Evolutionary conservation across 805 yeast species (phyloP), one percentile per base, ranked within the genome.

Genomic region (Starmerella vaccinii): DNA sequence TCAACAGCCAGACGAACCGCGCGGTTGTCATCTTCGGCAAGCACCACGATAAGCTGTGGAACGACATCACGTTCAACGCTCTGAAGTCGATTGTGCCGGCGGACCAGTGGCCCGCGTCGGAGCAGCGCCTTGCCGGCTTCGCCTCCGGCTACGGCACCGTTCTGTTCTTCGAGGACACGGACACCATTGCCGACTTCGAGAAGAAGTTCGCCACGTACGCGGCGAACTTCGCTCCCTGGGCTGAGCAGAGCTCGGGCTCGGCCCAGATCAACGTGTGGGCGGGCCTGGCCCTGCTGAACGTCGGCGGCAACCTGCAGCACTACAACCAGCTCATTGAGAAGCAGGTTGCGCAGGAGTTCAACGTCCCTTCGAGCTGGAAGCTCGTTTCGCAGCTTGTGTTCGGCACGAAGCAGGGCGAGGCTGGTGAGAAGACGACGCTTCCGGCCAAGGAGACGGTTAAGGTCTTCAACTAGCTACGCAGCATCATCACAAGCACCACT

Each of bases 281-380:
- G 38, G 74, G 74, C 24, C 63, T 76, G 24, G 66, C 69, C 46
- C 67, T 65, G 29, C 61, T 71, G 50, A 75, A 74, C 45, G 61
- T 75, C 40, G 79, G 78, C 55, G 76, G 70, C 54, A 75, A 73
- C 57, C 66, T 76, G 57, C 80, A 76, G 64, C 80, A 76, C 63
- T 76, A 71, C 70, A 73, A 72, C 62, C 73, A 69, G 44, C 64
- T 65, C 44, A 71, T 76, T 46, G 66, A 67, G 56, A 69, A 61
- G 35, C 45, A 42, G 26, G 57, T 64, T 18, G 71, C 70, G 46
- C 55, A 70, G 56, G 65, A 68, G 54, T 73, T 68, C 57, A 61
- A 59, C 40, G 65, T 71, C 26, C 77, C 77, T 50, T 62, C 59
- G 44, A 59, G 63, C 45, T 74, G 77, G 76, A 63, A 61, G 32